Conservation (phyloP, 768 basidiomycete genomes). For the Mycena crocata region DNA sequence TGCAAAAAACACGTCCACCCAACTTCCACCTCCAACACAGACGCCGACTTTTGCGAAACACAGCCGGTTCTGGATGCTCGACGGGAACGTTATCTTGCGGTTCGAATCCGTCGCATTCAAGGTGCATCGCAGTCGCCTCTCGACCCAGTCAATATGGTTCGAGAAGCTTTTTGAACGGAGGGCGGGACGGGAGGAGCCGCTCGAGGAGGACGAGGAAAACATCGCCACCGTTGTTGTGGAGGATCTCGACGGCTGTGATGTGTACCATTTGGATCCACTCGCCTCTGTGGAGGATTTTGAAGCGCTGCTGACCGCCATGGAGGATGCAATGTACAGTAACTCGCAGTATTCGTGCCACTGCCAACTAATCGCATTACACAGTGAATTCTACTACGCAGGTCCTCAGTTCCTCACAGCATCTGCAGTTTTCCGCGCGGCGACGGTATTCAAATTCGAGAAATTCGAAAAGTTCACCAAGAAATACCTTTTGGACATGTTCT, state of each 20-base stretch:
- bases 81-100: conserved; percentile 41
- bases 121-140: conserved; percentile 39
- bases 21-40: too few relatives aligned
- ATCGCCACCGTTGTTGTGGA: conserved; percentile 13
- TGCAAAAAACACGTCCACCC: conserved; percentile 20
- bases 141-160: conserved; percentile 40
- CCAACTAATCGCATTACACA: background rate
- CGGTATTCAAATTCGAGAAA: conserved; percentile 41
- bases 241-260: conserved; percentile 15
- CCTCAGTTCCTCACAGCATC: conserved; percentile 43
- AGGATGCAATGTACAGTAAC: conserved; percentile 33
- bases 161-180: conserved; percentile 33
- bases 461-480: conserved; percentile 41
- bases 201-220: conserved; percentile 12
- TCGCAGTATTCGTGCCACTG: background rate
- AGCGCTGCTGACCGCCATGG: conserved; percentile 32
- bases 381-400: conserved; percentile 36
- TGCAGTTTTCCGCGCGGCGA: conserved; percentile 48
- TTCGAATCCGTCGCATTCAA: conserved; percentile 36
- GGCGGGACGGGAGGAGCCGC: conserved; percentile 8
- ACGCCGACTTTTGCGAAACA: conserved; percentile 32
- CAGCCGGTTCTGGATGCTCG: conserved; percentile 36
- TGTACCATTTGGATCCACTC: conserved; percentile 9
- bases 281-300: conserved; percentile 27
- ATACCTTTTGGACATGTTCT: conserved; percentile 44